Evolutionary conservation across 177 flowering plant genomes (phyloP), one percentile per base, ranked within the genome.

Genomic region (Vitis hybrid): DNA sequence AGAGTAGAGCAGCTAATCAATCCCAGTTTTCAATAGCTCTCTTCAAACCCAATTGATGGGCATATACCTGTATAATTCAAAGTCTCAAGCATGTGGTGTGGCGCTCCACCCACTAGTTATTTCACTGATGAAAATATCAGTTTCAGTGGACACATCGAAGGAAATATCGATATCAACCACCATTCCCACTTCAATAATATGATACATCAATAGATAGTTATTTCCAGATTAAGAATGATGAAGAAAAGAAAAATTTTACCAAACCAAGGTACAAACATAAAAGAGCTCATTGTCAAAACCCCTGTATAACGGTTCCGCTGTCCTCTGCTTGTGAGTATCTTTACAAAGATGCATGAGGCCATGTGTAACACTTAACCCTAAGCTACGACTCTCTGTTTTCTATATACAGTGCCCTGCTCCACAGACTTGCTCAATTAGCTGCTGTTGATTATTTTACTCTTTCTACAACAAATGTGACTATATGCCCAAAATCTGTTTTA

Each of bases 371-470:
- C 3, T 59, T 62, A 66, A 33, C 62, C 70, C 67, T 73, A 64
- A 13, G 11, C 38, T 47, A 38, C 59, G n/a, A 22, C 64, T 4
- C 75, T 77, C 64, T 77, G 71, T 64, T 69, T 70, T 67, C 81
- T 86, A 86, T 83, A 80, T 85, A 88, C 88, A 86, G 49, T 77
- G 78, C 76, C 81, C 76, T 75, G 59, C 70, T 72, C 49, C 70
- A 71, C 76, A 77, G 79, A 77, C 75, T 47, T 33, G 82, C 86
- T 72, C 57, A 69, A 66, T 72, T 73, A 55, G 78, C 72, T 71
- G 78, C 79, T 73, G 83, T 73, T 73, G 78, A 68, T 67, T 84
- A 82, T 79, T 75, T 79, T 61, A 19, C 18, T 55, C 18, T 65
- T 18, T 47, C 33, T 28, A 15, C 33, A 75, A 71, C 54, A 62